phyloP scores from a whole-genome alignment of 2,329 filamentous ascomycete species.

The Fusarium nodosum region DNA sequence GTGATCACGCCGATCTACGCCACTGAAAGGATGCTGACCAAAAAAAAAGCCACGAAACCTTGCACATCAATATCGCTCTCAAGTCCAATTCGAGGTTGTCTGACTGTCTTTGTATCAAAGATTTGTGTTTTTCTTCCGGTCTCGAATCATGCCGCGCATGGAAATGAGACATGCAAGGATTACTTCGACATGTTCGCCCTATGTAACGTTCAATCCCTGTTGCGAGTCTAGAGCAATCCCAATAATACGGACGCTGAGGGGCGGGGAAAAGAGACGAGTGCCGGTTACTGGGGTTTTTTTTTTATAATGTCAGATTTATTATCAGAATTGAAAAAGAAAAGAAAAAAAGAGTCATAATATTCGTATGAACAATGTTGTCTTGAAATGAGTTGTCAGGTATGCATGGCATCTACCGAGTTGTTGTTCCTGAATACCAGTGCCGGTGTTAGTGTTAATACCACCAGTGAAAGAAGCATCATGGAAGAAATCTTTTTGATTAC shows the following conservation, averaged over 20 bases:
- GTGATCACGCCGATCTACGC: not conserved
- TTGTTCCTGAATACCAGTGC: not conserved
- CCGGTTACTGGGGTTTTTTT: not conserved
- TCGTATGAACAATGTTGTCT: not conserved
- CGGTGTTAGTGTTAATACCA: too few species aligned
- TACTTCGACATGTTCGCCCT: not conserved
- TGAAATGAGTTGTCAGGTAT: not conserved
- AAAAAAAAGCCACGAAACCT: not conserved
- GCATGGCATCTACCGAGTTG: not conserved
- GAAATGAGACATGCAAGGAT: conserved; percentile 10
- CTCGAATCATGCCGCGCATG: conserved; percentile 1
- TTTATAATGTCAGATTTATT: not conserved
- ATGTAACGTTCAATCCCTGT: not conserved
- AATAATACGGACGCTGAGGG: conserved; percentile 2
- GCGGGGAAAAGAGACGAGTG: conserved; percentile 1
- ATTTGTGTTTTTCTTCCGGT: not conserved
- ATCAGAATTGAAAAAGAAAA: not conserved
- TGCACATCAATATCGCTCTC: not conserved
- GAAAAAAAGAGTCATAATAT: not conserved
- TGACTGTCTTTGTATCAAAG: not conserved
- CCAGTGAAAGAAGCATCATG: not conserved
- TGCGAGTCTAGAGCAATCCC: not conserved
- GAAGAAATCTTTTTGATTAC: not conserved
- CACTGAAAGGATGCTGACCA: not conserved
- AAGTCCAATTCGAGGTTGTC: not conserved